Evolutionary conservation across 1,284 basidiomycete genomes (phyloP).

Genomic region (Serendipita sp.): DNA sequence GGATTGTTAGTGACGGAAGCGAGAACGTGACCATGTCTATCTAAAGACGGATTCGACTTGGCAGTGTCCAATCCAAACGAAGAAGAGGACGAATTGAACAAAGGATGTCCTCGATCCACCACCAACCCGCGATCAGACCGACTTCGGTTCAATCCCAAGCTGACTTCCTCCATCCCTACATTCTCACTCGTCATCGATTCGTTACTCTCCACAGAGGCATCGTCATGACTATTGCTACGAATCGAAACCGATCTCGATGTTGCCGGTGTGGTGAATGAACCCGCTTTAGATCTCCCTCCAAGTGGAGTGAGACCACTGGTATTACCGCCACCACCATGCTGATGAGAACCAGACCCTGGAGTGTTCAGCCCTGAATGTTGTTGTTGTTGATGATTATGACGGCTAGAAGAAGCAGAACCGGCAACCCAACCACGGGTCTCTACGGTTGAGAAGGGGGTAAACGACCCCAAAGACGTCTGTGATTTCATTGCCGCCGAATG

Average conservation of each 20-base stretch:
- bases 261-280: background rate
- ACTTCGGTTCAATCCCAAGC: too few species aligned
- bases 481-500: background rate
- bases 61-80: too few species aligned
- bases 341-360: background rate
- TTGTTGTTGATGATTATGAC: background rate
- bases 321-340: background rate
- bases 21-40: too few species aligned
- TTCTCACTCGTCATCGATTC: background rate
- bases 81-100: too few species aligned
- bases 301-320: background rate
- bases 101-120: too few species aligned
- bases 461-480: background rate
- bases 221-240: slow-evolving; percentile 1
- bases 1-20: too few species aligned
- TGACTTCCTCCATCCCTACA: background rate
- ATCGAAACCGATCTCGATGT: background rate
- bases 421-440: background rate
- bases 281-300: background rate
- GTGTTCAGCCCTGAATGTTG: background rate
- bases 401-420: background rate
- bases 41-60: too few species aligned
- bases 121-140: too few species aligned
- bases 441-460: background rate
- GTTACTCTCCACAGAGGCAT: background rate